These are phyloP conservation scores for Petunia secreta DNA, from an alignment of 257 asterid genomes.

Conservation along the genomic window DNA sequence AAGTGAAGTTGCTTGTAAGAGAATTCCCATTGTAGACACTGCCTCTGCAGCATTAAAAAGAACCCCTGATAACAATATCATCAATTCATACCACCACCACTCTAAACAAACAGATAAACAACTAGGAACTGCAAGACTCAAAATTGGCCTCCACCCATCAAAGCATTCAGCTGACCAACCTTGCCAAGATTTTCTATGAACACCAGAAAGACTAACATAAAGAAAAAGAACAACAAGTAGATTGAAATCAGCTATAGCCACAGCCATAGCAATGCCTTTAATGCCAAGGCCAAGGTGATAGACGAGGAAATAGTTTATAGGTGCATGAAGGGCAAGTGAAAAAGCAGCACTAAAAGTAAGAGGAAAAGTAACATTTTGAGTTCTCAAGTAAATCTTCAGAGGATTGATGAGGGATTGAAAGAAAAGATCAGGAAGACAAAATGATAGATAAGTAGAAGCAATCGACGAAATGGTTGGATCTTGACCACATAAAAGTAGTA, in stretches of 20 bases:
- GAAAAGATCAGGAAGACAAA: constrained; percentile 59
- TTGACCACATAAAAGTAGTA: constrained; percentile 52
- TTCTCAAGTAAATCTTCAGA: constrained; percentile 51
- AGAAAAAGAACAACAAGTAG: constrained; percentile 37
- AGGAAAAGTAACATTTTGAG: constrained; percentile 64
- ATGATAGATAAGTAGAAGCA: constrained; percentile 57
- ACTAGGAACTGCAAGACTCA: constrained; percentile 51
- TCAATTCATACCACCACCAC: constrained; percentile 72
- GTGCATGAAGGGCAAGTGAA: constrained; percentile 56
- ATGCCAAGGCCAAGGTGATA: constrained; percentile 48
- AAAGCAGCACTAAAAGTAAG: constrained; percentile 47
- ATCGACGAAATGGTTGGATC: constrained; percentile 55
- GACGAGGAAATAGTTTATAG: constrained; percentile 46
- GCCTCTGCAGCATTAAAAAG: constrained; percentile 50
- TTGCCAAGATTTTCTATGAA: constrained; percentile 35
- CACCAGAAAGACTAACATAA: constrained; percentile 28
- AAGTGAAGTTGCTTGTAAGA: constrained; percentile 63
- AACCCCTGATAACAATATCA: constrained; percentile 65
- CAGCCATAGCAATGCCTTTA: constrained; percentile 54
- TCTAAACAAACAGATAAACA: constrained; percentile 55
- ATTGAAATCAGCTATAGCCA: constrained; percentile 40
- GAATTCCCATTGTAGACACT: constrained; percentile 68
- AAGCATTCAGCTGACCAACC: constrained; percentile 35
- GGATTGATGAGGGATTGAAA: constrained; percentile 62
- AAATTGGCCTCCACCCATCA: constrained; percentile 48